phyloP scores from a whole-genome alignment of 2,329 filamentous ascomycete genomes.

The Fusarium drepaniforme region DNA sequence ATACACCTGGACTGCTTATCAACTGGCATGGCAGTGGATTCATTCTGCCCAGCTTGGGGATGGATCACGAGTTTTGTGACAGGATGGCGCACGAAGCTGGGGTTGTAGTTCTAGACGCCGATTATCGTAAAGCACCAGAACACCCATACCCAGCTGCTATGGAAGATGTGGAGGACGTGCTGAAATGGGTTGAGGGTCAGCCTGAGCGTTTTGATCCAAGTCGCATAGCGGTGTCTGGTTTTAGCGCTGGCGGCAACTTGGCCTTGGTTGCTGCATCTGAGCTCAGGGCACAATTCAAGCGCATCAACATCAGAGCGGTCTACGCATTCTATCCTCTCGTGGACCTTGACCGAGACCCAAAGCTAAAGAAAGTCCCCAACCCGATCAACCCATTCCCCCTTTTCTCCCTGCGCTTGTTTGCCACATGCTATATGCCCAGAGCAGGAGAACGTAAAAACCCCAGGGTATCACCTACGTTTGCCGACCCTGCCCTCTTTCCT shows the following conservation, averaged over 20 bases:
- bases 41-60: neutral
- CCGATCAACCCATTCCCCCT: neutral
- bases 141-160: neutral
- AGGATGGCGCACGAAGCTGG: neutral
- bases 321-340: neutral
- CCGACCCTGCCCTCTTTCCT: neutral
- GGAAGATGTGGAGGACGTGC: neutral
- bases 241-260: neutral
- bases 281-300: neutral
- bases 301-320: neutral
- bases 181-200: neutral
- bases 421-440: neutral
- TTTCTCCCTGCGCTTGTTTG: neutral
- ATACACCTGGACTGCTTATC: neutral
- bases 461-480: neutral
- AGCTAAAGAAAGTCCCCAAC: neutral
- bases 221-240: neutral
- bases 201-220: neutral
- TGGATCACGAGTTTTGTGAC: neutral
- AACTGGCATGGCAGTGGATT: neutral
- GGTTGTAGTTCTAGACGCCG: neutral
- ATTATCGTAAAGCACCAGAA: neutral
- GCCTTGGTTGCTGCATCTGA: neutral
- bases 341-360: neutral
- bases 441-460: neutral